Evolutionary conservation across 2,329 filamentous ascomycete species (phyloP), one percentile per base, ranked within the genome.

Genomic region (Aspergillus calidoustus): DNA sequence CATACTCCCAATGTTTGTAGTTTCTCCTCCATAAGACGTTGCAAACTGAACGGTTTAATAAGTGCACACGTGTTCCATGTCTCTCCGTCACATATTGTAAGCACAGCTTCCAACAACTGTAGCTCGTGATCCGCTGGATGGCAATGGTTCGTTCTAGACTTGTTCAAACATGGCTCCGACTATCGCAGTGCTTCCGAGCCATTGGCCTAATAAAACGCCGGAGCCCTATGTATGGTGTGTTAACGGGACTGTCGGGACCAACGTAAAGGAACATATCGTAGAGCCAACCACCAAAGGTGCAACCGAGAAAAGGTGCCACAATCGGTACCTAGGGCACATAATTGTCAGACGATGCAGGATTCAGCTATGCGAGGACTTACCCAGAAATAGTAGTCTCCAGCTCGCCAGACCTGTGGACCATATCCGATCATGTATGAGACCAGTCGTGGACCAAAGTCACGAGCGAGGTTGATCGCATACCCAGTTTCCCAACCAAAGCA

Each of bases 401-500:
- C 85, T 9, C 81, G 83, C 86, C 88, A 92, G 0, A 91, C 89
- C 54, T 88, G 83, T 53, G 74, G 74, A 0, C 88, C 88, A 70
- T 92, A 92, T 2, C 90, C 90, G 57, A 91, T 68, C 71, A 88
- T 84, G 71, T 87, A 90, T 1, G 86, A 85, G 64, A 90, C 85
- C 48, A 91, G 74, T 11, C 89, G 81, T 9, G 89, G 89, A 0
- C 88, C 88, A 71, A 92, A 90, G 66, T 92, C 90, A 74, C 90
- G 83, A 41, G 89, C 89, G 47, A 91, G 75, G 69, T 92, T 92
- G 66, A 91, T 91, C 17, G 89, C 89, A 75, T 90, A 92, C 43
- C 90, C 89, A 1, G 89, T 92, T 74, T 92, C 86, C 88, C 88
- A 91, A 7, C 90, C 90, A 69, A 91, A 91, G 71, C 87, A 89